These are phyloP conservation scores for Boletus subparvulus DNA, from an alignment of 768 basidiomycete species.

Conservation along the genomic window DNA sequence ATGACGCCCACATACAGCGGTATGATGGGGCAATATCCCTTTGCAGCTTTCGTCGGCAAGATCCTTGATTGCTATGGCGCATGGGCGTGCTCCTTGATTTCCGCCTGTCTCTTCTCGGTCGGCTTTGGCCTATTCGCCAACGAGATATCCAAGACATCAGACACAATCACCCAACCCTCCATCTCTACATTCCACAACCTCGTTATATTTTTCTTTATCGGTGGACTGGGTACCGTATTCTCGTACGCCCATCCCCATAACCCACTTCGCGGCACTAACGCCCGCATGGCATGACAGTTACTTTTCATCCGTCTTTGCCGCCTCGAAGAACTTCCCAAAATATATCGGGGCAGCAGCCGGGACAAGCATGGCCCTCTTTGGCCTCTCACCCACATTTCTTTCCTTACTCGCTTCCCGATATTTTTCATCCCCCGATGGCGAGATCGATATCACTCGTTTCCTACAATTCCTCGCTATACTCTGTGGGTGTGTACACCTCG, in stretches of 20 bases:
- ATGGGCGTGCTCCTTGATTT: conserved; percentile 61
- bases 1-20: conserved; percentile 46
- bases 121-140: conserved; percentile 65
- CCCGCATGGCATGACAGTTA: conserved; percentile 38
- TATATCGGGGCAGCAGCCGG: conserved; percentile 69
- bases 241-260: conserved; percentile 51
- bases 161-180: conserved; percentile 37
- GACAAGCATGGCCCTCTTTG: conserved; percentile 68
- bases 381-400: conserved; percentile 77
- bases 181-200: conserved; percentile 50
- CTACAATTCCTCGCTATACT: conserved; percentile 56
- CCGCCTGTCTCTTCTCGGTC: conserved; percentile 54
- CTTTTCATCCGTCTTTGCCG: conserved; percentile 74
- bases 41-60: conserved; percentile 68
- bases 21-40: conserved; percentile 79
- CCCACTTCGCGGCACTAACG: conserved; percentile 1
- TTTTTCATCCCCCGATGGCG: conserved; percentile 51
- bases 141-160: conserved; percentile 51
- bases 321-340: conserved; percentile 65
- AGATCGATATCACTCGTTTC: conserved; percentile 50
- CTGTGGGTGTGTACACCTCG: conserved; percentile 51
- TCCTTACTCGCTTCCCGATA: conserved; percentile 60
- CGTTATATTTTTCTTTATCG: conserved; percentile 57
- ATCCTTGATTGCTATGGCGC: conserved; percentile 68
- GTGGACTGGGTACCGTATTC: conserved; percentile 67